phyloP scores from a whole-genome alignment of 2,329 filamentous ascomycete genomes.

The Claviceps quebecensis region DNA sequence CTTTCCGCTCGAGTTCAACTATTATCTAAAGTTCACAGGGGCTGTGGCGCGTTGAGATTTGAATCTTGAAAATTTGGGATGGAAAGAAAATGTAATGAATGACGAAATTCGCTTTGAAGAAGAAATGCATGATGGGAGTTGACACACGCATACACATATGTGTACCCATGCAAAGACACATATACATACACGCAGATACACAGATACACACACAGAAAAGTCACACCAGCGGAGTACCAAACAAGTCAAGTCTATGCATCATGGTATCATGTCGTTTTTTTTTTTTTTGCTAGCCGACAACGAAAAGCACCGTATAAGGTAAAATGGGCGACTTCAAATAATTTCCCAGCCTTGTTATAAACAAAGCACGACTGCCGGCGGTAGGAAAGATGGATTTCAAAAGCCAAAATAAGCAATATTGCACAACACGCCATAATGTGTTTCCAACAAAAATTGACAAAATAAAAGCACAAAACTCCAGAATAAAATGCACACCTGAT shows the following conservation, averaged over 20 bases:
- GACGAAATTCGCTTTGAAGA: neutral
- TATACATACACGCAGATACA: neutral
- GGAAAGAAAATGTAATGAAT: neutral
- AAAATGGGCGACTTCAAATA: slow-evolving; percentile 2
- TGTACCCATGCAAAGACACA: too few relatives aligned
- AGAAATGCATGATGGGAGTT: neutral
- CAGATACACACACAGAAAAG: neutral
- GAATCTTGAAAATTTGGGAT: neutral
- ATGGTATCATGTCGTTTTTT: slow-evolving; percentile 18
- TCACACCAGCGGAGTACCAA: too few relatives aligned
- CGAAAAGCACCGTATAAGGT: neutral
- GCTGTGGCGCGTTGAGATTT: neutral
- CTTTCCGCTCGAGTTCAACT: slow-evolving; percentile 57
- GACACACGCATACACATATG: too few relatives aligned
- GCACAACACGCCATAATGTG: too few relatives aligned
- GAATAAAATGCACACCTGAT: neutral
- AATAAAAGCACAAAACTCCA: neutral
- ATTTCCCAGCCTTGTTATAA: neutral
- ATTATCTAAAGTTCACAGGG: slow-evolving; percentile 33
- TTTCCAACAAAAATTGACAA: neutral
- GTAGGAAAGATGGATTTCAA: too few relatives aligned
- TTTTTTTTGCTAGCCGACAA: slow-evolving; percentile 15
- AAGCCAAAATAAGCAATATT: too few relatives aligned
- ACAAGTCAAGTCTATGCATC: slow-evolving; percentile 6
- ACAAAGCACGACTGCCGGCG: too few relatives aligned